phyloP scores from a whole-genome alignment of 805 yeast species.

The Torulaspora maleeae region DNA sequence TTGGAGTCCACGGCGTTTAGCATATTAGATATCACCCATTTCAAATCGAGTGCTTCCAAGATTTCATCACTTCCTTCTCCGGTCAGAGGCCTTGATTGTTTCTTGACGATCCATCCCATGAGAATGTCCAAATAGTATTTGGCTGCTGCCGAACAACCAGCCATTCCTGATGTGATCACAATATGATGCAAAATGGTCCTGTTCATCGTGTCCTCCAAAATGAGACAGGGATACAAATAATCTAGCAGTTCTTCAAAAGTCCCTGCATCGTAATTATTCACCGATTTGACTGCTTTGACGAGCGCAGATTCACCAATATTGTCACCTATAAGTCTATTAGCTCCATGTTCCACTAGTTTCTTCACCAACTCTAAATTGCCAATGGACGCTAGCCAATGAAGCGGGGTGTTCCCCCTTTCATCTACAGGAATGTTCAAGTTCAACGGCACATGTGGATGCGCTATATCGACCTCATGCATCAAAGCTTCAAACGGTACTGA shows the following conservation, averaged over 20 bases:
- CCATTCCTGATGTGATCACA: slow-evolving; percentile 70
- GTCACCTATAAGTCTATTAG: slow-evolving; percentile 64
- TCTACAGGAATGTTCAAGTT: slow-evolving; percentile 84
- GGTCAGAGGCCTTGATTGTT: slow-evolving; percentile 21
- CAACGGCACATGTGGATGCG: slow-evolving; percentile 33
- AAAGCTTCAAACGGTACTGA: slow-evolving; percentile 18
- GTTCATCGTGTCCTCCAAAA: slow-evolving; percentile 60
- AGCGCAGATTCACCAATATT: slow-evolving; percentile 84
- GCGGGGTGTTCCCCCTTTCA: slow-evolving; percentile 85
- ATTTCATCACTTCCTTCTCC: slow-evolving; percentile 38
- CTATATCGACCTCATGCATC: slow-evolving; percentile 24
- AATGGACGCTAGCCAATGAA: slow-evolving; percentile 94
- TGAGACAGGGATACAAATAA: slow-evolving; percentile 68
- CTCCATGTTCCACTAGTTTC: slow-evolving; percentile 61
- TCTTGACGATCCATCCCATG: slow-evolving; percentile 69
- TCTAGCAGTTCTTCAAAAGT: slow-evolving; percentile 69
- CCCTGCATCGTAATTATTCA: slow-evolving; percentile 76
- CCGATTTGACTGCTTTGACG: slow-evolving; percentile 64
- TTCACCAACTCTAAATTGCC: slow-evolving; percentile 70
- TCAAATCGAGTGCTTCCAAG: slow-evolving; percentile 45
- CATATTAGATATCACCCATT: slow-evolving; percentile 59
- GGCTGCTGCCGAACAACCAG: slow-evolving; percentile 66
- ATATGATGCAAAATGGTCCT: slow-evolving; percentile 86
- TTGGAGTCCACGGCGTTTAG: slow-evolving; percentile 87
- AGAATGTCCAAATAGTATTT: slow-evolving; percentile 68